Conservation (phyloP, 1,139 yeast genomes). For the Suhomyces bolitotheri region DNA sequence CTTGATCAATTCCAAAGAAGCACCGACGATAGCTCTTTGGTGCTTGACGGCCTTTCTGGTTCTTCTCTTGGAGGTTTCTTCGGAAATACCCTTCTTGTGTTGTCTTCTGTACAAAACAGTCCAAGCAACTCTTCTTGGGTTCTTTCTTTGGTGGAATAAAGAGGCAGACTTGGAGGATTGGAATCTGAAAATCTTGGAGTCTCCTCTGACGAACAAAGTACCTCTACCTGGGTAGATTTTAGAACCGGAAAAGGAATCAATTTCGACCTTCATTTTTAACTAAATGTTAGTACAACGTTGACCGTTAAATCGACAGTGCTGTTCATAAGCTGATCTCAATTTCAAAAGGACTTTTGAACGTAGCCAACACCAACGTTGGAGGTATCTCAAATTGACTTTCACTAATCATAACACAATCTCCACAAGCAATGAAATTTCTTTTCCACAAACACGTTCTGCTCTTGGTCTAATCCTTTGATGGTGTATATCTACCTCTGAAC, state of each 20-base stretch:
- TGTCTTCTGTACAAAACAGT: constrained; percentile 99
- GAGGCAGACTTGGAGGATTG: constrained; percentile 97
- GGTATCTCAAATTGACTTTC: too few species aligned
- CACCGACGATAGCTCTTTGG: constrained; percentile 99
- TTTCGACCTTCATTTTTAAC: constrained; percentile 92
- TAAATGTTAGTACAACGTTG: constrained; percentile 24
- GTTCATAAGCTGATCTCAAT: too few species aligned
- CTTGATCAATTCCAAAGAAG: constrained; percentile 95
- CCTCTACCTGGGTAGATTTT: constrained; percentile 99
- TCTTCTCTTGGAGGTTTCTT: constrained; percentile 97
- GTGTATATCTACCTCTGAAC: too few species aligned
- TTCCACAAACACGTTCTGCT: too few species aligned
- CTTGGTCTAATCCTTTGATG: too few species aligned
- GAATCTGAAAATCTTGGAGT: constrained; percentile 99
- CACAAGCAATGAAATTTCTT: too few species aligned
- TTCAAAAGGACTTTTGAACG: too few species aligned
- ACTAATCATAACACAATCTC: too few species aligned
- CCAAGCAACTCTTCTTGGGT: constrained; percentile 99
- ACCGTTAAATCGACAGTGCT: too few species aligned
- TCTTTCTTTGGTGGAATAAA: constrained; percentile 99
- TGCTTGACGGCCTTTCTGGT: constrained; percentile 96
- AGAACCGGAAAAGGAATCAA: constrained; percentile 98
- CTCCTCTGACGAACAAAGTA: constrained; percentile 98
- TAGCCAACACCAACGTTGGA: too few species aligned
- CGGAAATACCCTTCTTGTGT: constrained; percentile 99